Percentiles rank a stretch among this genome's conserved stretches.
Conservation (phyloP, 805 yeast species). For the Myxozyma melibiosi region DNA sequence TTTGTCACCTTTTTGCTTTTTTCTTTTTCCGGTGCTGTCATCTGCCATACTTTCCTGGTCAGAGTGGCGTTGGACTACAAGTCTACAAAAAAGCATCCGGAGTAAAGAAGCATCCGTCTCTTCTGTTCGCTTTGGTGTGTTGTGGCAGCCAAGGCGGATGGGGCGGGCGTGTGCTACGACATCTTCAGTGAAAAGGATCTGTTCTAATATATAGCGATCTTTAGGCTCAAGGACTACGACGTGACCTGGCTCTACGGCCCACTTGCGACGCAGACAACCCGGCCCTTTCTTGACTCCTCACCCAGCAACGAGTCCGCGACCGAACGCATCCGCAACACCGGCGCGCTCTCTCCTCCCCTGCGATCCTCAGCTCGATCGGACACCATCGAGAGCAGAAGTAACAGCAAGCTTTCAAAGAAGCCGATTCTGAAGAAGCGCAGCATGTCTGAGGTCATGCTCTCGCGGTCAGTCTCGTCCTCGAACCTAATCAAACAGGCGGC, state of each 20-base stretch:
- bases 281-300: constrained; percentile 16
- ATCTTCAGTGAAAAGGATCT: neutral
- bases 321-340: constrained; percentile 10
- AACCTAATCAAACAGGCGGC: constrained; percentile 33
- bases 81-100: too few relatives aligned
- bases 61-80: too few relatives aligned
- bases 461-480: constrained; percentile 31
- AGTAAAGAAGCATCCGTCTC: too few relatives aligned
- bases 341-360: constrained; percentile 25
- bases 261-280: constrained; percentile 38
- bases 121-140: too few relatives aligned
- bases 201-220: constrained; percentile 1
- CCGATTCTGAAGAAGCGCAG: constrained; percentile 88
- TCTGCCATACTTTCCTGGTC: too few relatives aligned
- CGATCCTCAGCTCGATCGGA: constrained; percentile 18
- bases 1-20: too few relatives aligned
- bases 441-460: constrained; percentile 75
- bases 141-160: neutral
- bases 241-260: constrained; percentile 99
- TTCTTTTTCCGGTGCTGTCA: too few relatives aligned
- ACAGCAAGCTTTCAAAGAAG: constrained; percentile 51
- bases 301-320: constrained; percentile 2
- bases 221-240: constrained; percentile 79
- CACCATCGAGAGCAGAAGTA: neutral
- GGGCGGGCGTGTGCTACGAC: neutral